Percentiles rank a stretch among this genome's conserved stretches.
Evolutionary conservation across 441 rosid genomes (phyloP).

Genomic region (Gossypium davidsonii): DNA sequence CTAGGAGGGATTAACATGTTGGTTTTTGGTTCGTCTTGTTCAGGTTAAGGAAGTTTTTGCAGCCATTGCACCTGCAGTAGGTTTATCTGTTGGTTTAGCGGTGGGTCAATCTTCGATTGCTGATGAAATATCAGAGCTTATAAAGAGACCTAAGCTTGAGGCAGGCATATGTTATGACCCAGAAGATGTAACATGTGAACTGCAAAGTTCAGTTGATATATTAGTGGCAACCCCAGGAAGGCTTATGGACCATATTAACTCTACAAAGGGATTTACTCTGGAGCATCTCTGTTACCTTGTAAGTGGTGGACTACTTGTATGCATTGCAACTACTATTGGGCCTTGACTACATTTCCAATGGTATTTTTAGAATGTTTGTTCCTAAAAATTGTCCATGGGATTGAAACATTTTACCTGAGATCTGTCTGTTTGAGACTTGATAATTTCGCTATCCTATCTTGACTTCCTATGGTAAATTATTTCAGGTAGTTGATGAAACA

Average conservation of each 20-base stretch:
- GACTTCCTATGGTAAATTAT: constrained; percentile 8
- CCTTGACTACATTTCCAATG: neutral
- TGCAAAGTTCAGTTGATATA: constrained; percentile 80
- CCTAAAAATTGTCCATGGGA: neutral
- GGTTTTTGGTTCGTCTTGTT: constrained; percentile 1
- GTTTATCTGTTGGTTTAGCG: constrained; percentile 90
- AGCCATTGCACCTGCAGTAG: constrained; percentile 84
- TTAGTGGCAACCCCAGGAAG: constrained; percentile 97
- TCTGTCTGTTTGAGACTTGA: neutral
- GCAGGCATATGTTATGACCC: constrained; percentile 86
- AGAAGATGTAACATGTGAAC: constrained; percentile 38
- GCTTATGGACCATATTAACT: constrained; percentile 86
- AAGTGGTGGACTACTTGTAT: constrained; percentile 10
- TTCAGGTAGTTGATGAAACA: constrained; percentile 93
- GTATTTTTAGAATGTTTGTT: neutral
- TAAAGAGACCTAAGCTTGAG: constrained; percentile 67
- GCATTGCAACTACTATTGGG: neutral
- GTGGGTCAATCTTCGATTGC: constrained; percentile 94
- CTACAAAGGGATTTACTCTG: constrained; percentile 79
- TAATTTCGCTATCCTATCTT: neutral
- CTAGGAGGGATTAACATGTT: neutral
- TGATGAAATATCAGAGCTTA: constrained; percentile 73
- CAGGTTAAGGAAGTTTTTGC: constrained; percentile 89
- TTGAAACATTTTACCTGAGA: neutral
- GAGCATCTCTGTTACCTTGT: constrained; percentile 95